A percentile compares a stretch with the other conserved stretches of the same genome.
Evolutionary conservation across 768 basidiomycete species (phyloP).

Genomic region (Phylloporus rhodoxanthus): DNA sequence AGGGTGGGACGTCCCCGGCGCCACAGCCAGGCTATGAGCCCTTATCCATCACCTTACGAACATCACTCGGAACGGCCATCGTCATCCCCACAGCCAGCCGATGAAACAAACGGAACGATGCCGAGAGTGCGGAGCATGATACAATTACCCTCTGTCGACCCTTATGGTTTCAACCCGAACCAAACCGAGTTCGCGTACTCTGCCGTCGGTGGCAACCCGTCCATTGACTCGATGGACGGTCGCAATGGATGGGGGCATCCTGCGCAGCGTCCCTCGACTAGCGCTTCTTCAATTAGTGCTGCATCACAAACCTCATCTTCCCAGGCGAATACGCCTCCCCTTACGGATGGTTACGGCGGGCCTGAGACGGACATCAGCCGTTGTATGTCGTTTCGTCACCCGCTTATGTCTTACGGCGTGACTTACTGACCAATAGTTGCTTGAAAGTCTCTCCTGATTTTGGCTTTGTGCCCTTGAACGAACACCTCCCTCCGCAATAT

Average conservation of each 20-base stretch:
- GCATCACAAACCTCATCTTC: slow-evolving; percentile 73
- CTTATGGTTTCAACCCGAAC: slow-evolving; percentile 55
- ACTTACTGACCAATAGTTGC: slow-evolving; percentile 42
- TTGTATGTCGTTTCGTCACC: slow-evolving; percentile 53
- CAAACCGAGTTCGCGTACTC: slow-evolving; percentile 82
- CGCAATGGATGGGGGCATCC: slow-evolving; percentile 39
- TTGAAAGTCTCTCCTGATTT: slow-evolving; percentile 74
- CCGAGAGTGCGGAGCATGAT: slow-evolving; percentile 83
- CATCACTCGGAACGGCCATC: slow-evolving; percentile 63
- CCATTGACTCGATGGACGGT: slow-evolving; percentile 36
- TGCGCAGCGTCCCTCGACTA: slow-evolving; percentile 59
- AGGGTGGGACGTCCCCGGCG: slow-evolving; percentile 69
- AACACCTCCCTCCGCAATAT: slow-evolving; percentile 63
- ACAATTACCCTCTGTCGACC: slow-evolving; percentile 67
- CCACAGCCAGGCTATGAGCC: slow-evolving; percentile 83
- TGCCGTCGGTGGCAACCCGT: slow-evolving; percentile 44
- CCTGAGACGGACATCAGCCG: slow-evolving; percentile 74
- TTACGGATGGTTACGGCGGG: slow-evolving; percentile 53
- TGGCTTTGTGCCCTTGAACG: slow-evolving; percentile 78
- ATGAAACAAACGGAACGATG: slow-evolving; percentile 41
- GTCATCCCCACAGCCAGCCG: slow-evolving; percentile 64
- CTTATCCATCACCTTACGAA: slow-evolving; percentile 80
- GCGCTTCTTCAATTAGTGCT: slow-evolving; percentile 70
- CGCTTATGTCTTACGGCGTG: slow-evolving; percentile 32
- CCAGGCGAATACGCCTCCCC: slow-evolving; percentile 77